These are phyloP conservation scores for Parafenestella ontariensis DNA, from an alignment of 2,329 filamentous ascomycete species.

Conservation along the genomic window DNA sequence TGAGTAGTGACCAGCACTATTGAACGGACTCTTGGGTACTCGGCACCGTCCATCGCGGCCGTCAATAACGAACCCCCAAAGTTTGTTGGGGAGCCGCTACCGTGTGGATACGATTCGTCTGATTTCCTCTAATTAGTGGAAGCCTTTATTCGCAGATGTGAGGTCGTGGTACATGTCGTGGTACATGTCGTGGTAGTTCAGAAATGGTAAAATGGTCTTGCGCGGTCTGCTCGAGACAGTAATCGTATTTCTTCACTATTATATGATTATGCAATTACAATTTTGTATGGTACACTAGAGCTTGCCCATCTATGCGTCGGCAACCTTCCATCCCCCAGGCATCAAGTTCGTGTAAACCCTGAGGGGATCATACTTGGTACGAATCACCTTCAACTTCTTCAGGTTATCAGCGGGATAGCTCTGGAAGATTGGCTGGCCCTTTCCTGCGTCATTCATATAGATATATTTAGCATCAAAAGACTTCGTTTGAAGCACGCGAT, in stretches of 20 bases:
- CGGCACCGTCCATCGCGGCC: too few relatives aligned
- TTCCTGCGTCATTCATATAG: conserved; percentile 37
- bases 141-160: too few relatives aligned
- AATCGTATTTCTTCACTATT: not conserved
- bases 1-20: too few relatives aligned
- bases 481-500: not conserved
- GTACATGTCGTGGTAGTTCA: too few relatives aligned
- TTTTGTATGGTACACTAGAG: not conserved
- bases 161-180: too few relatives aligned
- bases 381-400: conserved; percentile 33
- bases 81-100: too few relatives aligned
- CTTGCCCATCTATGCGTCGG: conserved; percentile 1
- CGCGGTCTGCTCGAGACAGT: too few relatives aligned
- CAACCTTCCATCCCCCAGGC: conserved; percentile 31
- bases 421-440: conserved; percentile 31
- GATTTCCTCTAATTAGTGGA: too few relatives aligned
- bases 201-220: too few relatives aligned
- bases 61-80: too few relatives aligned
- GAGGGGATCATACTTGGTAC: conserved; percentile 40
- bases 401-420: conserved; percentile 42
- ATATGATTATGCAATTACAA: not conserved
- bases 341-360: conserved; percentile 34
- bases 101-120: too few relatives aligned
- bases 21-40: too few relatives aligned
- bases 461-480: conserved; percentile 11